A percentile compares a stretch with the other conserved stretches of the same genome.
Evolutionary conservation across 1,139 yeast genomes (phyloP).

Genomic region (Saccharomycopsis phalli): DNA sequence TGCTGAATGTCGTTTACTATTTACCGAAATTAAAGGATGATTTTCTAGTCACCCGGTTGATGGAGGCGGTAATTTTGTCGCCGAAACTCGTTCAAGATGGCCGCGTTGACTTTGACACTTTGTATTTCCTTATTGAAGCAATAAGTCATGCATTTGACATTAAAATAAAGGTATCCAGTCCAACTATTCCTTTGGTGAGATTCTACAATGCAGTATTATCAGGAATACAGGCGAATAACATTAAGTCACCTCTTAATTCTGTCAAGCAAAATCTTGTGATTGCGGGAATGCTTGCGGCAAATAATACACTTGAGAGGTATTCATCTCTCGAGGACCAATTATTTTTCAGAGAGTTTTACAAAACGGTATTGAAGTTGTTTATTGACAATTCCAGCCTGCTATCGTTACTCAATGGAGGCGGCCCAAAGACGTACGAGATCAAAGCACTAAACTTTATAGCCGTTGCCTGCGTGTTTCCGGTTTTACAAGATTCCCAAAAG

Average conservation of each 20-base stretch:
- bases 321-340: constrained; percentile 6
- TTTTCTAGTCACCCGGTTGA: neutral
- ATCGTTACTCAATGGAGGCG: neutral
- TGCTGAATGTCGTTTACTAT: constrained; percentile 16
- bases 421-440: neutral
- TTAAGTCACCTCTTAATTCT: neutral
- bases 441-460: constrained; percentile 12
- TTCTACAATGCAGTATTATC: constrained; percentile 12
- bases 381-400: constrained; percentile 7
- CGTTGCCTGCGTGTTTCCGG: constrained; percentile 11
- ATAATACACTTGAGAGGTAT: constrained; percentile 5
- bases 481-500: constrained; percentile 2
- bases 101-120: constrained; percentile 5
- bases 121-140: constrained; percentile 7
- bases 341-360: constrained; percentile 14
- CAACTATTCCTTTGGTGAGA: constrained; percentile 13
- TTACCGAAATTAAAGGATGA: constrained; percentile 15
- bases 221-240: neutral
- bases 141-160: constrained; percentile 5
- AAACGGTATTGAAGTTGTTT: constrained; percentile 4
- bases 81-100: constrained; percentile 1
- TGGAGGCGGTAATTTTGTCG: constrained; percentile 5
- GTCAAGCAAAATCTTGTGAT: constrained; percentile 15
- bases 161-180: constrained; percentile 14
- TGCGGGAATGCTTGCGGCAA: constrained; percentile 10